A percentile compares a stretch with the other conserved stretches of the same genome.
Evolutionary conservation across 768 basidiomycete genomes (phyloP).

Genomic region (Lentinula raphanica): DNA sequence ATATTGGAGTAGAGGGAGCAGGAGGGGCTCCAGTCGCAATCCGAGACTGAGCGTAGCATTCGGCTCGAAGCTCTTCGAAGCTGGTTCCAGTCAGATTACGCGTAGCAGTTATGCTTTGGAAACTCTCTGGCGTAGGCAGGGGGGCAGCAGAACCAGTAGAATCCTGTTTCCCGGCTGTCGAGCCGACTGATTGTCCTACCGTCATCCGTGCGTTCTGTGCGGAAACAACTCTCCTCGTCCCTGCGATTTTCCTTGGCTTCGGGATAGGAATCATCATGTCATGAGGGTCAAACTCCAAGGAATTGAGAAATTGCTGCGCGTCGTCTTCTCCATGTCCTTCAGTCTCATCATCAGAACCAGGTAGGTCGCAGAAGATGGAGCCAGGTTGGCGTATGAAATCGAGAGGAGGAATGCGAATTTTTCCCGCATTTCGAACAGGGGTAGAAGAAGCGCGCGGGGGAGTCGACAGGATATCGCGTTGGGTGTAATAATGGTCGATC

Average conservation of each 20-base stretch:
- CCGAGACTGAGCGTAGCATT: neutral
- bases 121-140: neutral
- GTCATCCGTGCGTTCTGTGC: neutral
- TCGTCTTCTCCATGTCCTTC: neutral
- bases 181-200: neutral
- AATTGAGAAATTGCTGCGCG: neutral
- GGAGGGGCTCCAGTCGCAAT: slow-evolving; percentile 1
- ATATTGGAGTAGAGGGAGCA: neutral
- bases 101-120: slow-evolving; percentile 2
- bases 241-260: neutral
- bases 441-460: neutral
- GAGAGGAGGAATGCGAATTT: neutral
- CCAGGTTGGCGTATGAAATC: neutral
- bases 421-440: neutral
- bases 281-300: neutral
- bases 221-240: neutral
- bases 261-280: neutral
- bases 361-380: neutral
- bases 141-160: neutral
- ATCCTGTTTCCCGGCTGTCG: neutral
- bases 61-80: neutral
- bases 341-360: neutral
- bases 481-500: neutral
- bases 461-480: neutral
- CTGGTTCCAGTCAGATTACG: neutral